These are phyloP conservation scores for Annulohypoxylon maeteangense DNA, from an alignment of 495 filamentous ascomycete species.

Conservation along the genomic window DNA sequence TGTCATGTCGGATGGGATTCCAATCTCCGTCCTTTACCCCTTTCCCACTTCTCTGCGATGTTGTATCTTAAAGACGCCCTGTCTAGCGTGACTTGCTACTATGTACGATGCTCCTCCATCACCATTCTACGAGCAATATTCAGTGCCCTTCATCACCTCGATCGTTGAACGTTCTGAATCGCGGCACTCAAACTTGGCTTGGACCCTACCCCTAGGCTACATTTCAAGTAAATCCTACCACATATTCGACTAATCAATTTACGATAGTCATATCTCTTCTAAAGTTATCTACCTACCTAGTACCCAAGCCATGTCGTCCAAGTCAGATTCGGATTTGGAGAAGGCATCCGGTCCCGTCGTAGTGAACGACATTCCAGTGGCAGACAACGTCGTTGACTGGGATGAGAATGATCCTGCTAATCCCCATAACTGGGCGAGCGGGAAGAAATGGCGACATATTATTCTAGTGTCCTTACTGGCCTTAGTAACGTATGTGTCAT, in stretches of 20 bases:
- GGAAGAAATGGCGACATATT: constrained; percentile 23
- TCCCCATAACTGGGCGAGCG: constrained; percentile 25
- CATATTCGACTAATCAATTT: background rate
- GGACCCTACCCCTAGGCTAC: background rate
- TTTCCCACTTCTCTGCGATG: background rate
- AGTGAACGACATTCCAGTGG: background rate
- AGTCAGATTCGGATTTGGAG: background rate
- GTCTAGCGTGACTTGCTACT: background rate
- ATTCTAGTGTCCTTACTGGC: constrained; percentile 11
- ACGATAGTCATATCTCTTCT: background rate
- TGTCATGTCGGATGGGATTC: background rate
- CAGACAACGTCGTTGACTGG: constrained; percentile 1
- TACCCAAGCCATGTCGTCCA: background rate
- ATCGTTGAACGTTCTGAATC: background rate
- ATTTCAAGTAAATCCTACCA: background rate
- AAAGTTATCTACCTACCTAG: background rate
- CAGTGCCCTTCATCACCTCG: background rate
- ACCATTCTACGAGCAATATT: background rate
- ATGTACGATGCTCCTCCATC: background rate
- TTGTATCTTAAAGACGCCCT: background rate
- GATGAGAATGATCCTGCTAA: constrained; percentile 8
- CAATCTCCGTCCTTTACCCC: background rate
- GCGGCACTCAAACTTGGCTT: background rate
- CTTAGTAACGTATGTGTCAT: constrained; percentile 13
- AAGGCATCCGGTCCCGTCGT: background rate